Base-by-base conservation (phyloP, 257 asterid species). In the Gynochthodes officinalis region DNA sequence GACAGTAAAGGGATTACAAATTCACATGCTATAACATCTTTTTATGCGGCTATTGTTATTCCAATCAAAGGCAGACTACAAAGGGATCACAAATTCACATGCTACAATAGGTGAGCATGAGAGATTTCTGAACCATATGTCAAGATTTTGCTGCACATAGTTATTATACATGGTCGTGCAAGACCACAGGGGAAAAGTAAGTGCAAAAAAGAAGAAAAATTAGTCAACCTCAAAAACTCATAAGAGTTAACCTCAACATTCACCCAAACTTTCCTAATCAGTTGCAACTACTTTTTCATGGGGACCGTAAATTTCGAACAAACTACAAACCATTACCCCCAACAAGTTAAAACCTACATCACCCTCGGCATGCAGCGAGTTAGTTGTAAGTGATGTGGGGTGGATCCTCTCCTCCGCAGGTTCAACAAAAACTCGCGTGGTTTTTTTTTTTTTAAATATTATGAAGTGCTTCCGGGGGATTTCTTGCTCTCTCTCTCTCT, bases 91-190 rank as follows among this genome's bases (percentile, higher is more conserved):
- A 63, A 21, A n/a, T 27, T 67, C 4, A 46, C 16, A n/a, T n/a
- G n/a, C 5, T 23, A 25, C 0, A 33, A 55, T 13, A 7, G 12
- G 54, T 46, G 16, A 7, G 21, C 37, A 4, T n/a, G n/a, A 43
- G 13, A 43, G 0, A 67, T 19, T 46, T 44, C 25, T 25, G 33
- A 28, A 66, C 30, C 54, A 66, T 5, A 44, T 10, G 28, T 27
- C 16, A 46, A 67, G 64, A 28, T 67, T 15, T 66, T 4, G 33
- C 71, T 66, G 71, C 46, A 67, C 71, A 67, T 46, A 27, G 2
- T 67, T 59, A 32, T 4, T 3, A 5, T 1, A 32, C 7, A 8
- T 7, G 16, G 61, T 55, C 61, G 10, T 10, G 61, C 35, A n/a
- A n/a, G n/a, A n/a, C n/a, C n/a, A n/a, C n/a, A n/a, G n/a, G n/a